Conservation (phyloP, 78 protist genomes). For the Dictyostelium firmibasis region DNA sequence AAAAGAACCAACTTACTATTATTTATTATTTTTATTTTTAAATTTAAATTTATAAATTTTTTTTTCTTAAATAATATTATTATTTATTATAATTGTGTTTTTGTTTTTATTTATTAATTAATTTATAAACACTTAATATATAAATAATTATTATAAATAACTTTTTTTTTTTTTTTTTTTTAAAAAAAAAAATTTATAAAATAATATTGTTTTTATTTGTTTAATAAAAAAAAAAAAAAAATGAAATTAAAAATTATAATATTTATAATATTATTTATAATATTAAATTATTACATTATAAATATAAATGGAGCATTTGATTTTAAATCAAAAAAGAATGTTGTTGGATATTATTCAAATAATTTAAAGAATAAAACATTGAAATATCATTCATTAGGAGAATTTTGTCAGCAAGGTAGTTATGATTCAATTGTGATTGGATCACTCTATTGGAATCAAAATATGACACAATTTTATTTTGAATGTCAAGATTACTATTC, state of each 20-base stretch:
- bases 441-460: conserved; percentile 7
- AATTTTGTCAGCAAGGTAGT: background rate
- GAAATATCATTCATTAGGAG: conserved; percentile 2
- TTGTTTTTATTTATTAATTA: too few relatives aligned
- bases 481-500: conserved; percentile 2
- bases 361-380: background rate
- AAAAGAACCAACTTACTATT: background rate
- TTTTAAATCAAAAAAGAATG: background rate
- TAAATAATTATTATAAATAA: background rate
- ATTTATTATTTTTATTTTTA: too few relatives aligned
- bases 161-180: background rate
- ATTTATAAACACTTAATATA: too few relatives aligned
- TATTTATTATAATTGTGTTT: too few relatives aligned
- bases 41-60: background rate
- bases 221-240: background rate
- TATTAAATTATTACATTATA: background rate
- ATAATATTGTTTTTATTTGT: background rate
- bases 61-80: background rate
- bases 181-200: too few relatives aligned
- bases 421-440: background rate
- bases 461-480: background rate
- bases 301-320: background rate
- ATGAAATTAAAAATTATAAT: background rate
- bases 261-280: background rate
- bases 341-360: conserved; percentile 9